These are phyloP conservation scores for Saccharomycopsis fodiens DNA, from an alignment of 805 yeast species.

Conservation along the genomic window DNA sequence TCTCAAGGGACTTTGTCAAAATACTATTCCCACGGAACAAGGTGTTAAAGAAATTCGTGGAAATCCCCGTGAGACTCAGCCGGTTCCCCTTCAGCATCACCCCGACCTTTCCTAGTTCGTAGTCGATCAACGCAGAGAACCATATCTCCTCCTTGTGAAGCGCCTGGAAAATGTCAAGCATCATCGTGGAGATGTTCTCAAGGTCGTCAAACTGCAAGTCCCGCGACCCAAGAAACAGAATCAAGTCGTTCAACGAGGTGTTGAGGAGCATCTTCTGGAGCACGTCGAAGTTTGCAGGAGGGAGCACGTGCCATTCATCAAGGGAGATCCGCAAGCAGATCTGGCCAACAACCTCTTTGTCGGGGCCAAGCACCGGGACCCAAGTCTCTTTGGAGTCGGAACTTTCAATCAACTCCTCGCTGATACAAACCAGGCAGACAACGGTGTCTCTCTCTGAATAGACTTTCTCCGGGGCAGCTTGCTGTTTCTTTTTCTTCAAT, in stretches of 20 bases:
- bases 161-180: constrained; percentile 70
- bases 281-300: constrained; percentile 50
- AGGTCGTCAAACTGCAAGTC: constrained; percentile 32
- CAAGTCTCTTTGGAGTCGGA: constrained; percentile 27
- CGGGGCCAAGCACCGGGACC: constrained; percentile 33
- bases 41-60: constrained; percentile 45
- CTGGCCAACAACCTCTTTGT: constrained; percentile 43
- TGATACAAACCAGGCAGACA: constrained; percentile 22
- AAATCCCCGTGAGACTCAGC: constrained; percentile 3
- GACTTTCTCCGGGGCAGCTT: constrained; percentile 18
- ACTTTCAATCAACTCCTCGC: constrained; percentile 22
- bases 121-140: constrained; percentile 61
- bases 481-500: constrained; percentile 46
- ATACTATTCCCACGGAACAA: constrained; percentile 82
- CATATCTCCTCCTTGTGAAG: constrained; percentile 62
- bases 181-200: constrained; percentile 48
- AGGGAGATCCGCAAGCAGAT: constrained; percentile 43
- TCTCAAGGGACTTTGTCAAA: constrained; percentile 73
- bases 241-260: constrained; percentile 45
- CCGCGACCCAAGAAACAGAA: constrained; percentile 36
- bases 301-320: constrained; percentile 49
- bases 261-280: constrained; percentile 54
- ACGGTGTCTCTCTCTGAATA: constrained; percentile 31
- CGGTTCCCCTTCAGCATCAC: constrained; percentile 4
- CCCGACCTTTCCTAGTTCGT: constrained; percentile 44